Evolutionary conservation across 169 alveolate species (phyloP).

Genomic region (Plasmodium yoelii): DNA sequence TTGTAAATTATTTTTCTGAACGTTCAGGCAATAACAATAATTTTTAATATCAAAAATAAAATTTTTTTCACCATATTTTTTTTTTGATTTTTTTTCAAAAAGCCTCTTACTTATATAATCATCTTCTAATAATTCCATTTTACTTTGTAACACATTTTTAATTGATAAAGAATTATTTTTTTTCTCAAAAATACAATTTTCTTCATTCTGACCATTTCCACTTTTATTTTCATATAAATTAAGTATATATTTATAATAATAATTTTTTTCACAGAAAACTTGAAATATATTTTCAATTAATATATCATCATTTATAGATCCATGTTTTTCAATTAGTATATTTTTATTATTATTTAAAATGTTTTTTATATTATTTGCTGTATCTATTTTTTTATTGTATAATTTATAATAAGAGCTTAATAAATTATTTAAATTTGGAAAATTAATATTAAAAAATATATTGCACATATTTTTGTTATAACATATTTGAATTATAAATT

Average conservation of each 20-base stretch:
- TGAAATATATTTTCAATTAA: constrained; percentile 74
- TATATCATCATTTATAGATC: constrained; percentile 62
- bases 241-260: constrained; percentile 30
- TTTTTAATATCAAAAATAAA: constrained; percentile 49
- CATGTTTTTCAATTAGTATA: constrained; percentile 1
- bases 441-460: constrained; percentile 23
- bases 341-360: constrained; percentile 12
- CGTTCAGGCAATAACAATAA: constrained; percentile 29
- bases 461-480: constrained; percentile 34
- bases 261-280: constrained; percentile 12
- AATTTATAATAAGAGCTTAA: constrained; percentile 6
- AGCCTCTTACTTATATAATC: constrained; percentile 38
- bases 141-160: constrained; percentile 35
- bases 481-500: constrained; percentile 19
- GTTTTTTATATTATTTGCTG: constrained; percentile 1
- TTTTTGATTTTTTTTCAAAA: constrained; percentile 8
- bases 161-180: constrained; percentile 2
- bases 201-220: neutral
- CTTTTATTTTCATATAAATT: neutral
- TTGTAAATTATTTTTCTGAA: neutral
- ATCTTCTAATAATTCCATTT: constrained; percentile 45
- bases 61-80: constrained; percentile 47
- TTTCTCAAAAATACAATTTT: constrained; percentile 18
- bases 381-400: constrained; percentile 24
- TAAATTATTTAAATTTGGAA: constrained; percentile 8